A percentile compares a stretch with the other conserved stretches of the same genome.
phyloP scores from a whole-genome alignment of 2,329 filamentous ascomycete genomes.

The Samsoniella hepiali region DNA sequence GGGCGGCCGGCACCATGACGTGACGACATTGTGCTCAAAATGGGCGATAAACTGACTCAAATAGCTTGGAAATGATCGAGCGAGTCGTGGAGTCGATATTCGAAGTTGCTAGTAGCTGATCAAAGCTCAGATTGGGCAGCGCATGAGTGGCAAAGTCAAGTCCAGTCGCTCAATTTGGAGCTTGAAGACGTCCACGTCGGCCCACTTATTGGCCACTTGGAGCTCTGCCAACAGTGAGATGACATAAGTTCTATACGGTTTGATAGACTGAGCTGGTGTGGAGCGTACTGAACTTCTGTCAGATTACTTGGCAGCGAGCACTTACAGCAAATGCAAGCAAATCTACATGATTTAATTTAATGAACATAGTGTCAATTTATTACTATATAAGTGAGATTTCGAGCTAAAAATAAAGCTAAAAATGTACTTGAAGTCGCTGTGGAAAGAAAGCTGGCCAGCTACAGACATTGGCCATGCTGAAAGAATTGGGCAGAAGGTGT shows the following conservation, averaged over 20 bases:
- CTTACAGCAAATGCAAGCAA: background rate
- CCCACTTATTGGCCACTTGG: conserved; percentile 8
- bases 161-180: background rate
- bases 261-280: too few relatives aligned
- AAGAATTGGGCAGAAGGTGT: too few relatives aligned
- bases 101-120: background rate
- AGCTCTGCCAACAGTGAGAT: background rate
- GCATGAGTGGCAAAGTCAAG: background rate
- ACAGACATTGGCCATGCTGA: too few relatives aligned
- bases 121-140: background rate
- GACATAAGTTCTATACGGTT: too few relatives aligned
- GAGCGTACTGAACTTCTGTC: too few relatives aligned
- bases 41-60: background rate
- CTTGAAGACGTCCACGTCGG: background rate
- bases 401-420: too few relatives aligned
- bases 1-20: conserved; percentile 67
- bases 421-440: too few relatives aligned
- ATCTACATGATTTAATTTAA: too few relatives aligned
- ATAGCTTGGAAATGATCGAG: background rate
- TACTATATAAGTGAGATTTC: too few relatives aligned
- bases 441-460: too few relatives aligned
- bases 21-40: conserved; percentile 47
- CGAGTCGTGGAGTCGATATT: background rate
- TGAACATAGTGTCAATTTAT: too few relatives aligned
- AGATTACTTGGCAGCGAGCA: background rate